Evolutionary conservation across 352 stramenopile species (phyloP).

Genomic region (Pythium aquatile): DNA sequence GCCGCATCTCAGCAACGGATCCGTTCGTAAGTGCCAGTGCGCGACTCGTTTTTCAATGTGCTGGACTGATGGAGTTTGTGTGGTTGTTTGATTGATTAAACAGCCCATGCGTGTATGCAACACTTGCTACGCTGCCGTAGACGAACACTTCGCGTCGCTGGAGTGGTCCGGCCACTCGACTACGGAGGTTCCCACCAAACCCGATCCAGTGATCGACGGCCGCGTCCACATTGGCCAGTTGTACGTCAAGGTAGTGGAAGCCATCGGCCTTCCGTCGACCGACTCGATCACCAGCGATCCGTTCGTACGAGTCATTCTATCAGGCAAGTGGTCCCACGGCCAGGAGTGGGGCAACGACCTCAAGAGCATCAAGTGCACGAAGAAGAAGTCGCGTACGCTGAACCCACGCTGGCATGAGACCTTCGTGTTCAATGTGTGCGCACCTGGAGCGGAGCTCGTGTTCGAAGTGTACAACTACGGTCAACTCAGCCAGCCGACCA

Average conservation of each 20-base stretch:
- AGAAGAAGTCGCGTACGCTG: constrained; percentile 84
- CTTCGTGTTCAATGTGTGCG: constrained; percentile 88
- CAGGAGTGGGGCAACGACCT: constrained; percentile 83
- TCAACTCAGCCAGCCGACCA: constrained; percentile 78
- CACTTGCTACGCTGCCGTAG: constrained; percentile 77
- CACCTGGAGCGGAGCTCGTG: constrained; percentile 73
- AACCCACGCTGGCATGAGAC: constrained; percentile 87
- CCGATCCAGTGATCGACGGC: constrained; percentile 77
- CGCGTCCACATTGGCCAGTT: constrained; percentile 83
- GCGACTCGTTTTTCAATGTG: neutral
- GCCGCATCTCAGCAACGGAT: constrained; percentile 75
- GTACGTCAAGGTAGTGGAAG: constrained; percentile 86
- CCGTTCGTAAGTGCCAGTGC: constrained; percentile 56
- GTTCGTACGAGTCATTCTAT: constrained; percentile 82
- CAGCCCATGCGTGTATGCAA: constrained; percentile 88
- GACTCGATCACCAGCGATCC: constrained; percentile 88
- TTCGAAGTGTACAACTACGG: constrained; percentile 87
- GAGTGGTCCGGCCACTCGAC: constrained; percentile 82
- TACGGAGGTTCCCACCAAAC: constrained; percentile 66
- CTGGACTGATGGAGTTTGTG: neutral
- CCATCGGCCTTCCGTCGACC: constrained; percentile 79
- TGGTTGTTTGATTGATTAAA: neutral
- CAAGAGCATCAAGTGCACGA: constrained; percentile 81
- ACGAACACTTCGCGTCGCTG: constrained; percentile 81
- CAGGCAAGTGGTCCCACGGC: constrained; percentile 82